Base-by-base conservation (phyloP, 2,329 filamentous ascomycete species). In the Fusarium transvaalense region DNA sequence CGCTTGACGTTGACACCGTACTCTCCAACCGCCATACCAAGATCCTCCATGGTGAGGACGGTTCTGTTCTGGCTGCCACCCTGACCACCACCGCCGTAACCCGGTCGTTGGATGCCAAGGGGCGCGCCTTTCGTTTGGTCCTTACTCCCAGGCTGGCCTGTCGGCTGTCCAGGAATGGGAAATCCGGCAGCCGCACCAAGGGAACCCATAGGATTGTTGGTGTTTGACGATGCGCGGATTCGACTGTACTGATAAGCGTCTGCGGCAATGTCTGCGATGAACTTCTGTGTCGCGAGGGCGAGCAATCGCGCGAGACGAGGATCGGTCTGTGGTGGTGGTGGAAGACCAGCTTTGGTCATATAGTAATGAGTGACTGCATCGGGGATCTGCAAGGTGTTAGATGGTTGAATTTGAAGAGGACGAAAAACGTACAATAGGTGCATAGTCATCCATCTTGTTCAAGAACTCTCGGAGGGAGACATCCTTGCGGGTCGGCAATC, bases 351-450 rank as follows among this genome's bases (percentile, higher is more conserved):
- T 73, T 97, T 92, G 37, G 95, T 97, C 83, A 99, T 92, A 82
- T 99, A 99, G 85, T 98, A 97, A 79, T 97, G 91, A 67, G 94
- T 98, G 23, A 99, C 96, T 21, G 96, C 96, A 77, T 99, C 96
- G 45, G 96, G 96, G 73, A 99, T 98, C 93, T 73, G 27, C 47
- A 48, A 5, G 19, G 6, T 10, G 64, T 73, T 55, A 73, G 66
- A 52, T 17, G 25, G 5, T 46, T 34, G 7, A n/a, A 8, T 14
- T 51, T 39, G 17, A 19, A 31, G 21, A 25, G 25, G 32, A 19
- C 35, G 21, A 27, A n/a, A 55, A 23, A 56, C 91, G 69, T 86
- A 97, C 94, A 75, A 99, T 97, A 13, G 96, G 96, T 64, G 96
- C 94, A 81, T 96, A 98, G 76, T 99, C 96, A 77, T 99, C 96